A percentile compares a stretch with the other conserved stretches of the same genome.
Conservation (phyloP, 2,329 filamentous ascomycete species). For the Alternaria panax region DNA sequence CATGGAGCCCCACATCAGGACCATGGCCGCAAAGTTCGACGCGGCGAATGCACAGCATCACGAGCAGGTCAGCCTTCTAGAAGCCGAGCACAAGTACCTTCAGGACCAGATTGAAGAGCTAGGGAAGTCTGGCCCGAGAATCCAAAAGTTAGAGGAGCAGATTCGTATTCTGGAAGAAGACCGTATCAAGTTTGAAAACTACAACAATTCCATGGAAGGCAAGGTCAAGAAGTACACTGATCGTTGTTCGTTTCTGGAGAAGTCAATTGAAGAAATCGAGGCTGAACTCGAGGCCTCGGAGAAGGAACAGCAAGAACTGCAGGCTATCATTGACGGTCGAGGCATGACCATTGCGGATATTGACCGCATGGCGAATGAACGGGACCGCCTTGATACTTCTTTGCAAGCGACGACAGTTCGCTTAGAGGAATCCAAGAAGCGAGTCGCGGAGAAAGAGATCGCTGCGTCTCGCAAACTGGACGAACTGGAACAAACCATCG, state of each 20-base stretch:
- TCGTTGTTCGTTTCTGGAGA: slow-evolving; percentile 80
- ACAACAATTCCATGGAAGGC: slow-evolving; percentile 83
- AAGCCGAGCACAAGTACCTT: slow-evolving; percentile 82
- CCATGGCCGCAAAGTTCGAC: slow-evolving; percentile 89
- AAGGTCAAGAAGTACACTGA: slow-evolving; percentile 89
- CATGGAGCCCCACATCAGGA: slow-evolving; percentile 81
- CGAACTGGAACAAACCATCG: slow-evolving; percentile 87
- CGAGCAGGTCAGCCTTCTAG: slow-evolving; percentile 82
- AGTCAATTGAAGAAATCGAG: slow-evolving; percentile 83
- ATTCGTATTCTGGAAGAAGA: slow-evolving; percentile 96
- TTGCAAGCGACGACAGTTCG: slow-evolving; percentile 78
- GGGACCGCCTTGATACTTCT: slow-evolving; percentile 88
- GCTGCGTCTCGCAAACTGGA: slow-evolving; percentile 87
- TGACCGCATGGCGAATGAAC: slow-evolving; percentile 96
- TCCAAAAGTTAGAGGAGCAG: slow-evolving; percentile 83
- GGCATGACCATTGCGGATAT: slow-evolving; percentile 98
- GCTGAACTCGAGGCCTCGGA: slow-evolving; percentile 84
- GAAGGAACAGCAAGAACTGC: slow-evolving; percentile 78
- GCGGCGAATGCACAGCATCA: slow-evolving; percentile 82
- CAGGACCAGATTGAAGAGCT: slow-evolving; percentile 88
- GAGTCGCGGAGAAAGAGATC: slow-evolving; percentile 83
- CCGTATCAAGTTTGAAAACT: slow-evolving; percentile 92
- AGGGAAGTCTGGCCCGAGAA: slow-evolving; percentile 83
- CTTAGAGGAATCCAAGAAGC: slow-evolving; percentile 84
- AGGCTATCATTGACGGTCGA: slow-evolving; percentile 87